Percentiles rank a stretch among this genome's conserved stretches.
phyloP scores from a whole-genome alignment of 208 protist species.

The Crithidia bombi region DNA sequence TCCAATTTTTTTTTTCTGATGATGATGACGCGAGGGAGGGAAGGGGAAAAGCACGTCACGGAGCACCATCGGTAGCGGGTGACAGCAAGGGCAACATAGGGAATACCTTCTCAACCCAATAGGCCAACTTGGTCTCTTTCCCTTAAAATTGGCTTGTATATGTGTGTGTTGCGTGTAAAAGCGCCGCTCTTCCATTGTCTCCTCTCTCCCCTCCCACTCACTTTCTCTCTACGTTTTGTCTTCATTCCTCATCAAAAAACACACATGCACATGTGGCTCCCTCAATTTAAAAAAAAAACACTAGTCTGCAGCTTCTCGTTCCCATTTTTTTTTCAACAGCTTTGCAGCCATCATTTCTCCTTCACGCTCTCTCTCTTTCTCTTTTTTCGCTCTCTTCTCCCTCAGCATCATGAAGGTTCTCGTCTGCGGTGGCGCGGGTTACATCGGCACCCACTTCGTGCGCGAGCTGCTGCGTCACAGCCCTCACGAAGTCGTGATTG shows the following conservation, averaged over 20 bases:
- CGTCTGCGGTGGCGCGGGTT: slow-evolving; percentile 97
- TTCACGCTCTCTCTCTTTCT: slow-evolving; percentile 15
- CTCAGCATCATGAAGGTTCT: slow-evolving; percentile 79
- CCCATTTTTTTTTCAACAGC: slow-evolving; percentile 11
- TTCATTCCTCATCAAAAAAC: neutral
- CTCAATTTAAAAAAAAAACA: slow-evolving; percentile 5
- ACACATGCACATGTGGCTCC: too few species aligned
- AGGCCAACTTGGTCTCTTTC: neutral
- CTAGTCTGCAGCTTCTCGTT: slow-evolving; percentile 1
- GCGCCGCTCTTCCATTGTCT: neutral
- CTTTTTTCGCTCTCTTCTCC: slow-evolving; percentile 30
- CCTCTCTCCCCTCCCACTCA: slow-evolving; percentile 4
- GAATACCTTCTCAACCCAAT: neutral
- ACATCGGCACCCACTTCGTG: slow-evolving; percentile 97
- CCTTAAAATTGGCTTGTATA: neutral
- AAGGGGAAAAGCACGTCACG: too few species aligned
- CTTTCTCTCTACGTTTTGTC: slow-evolving; percentile 5
- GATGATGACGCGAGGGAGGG: too few species aligned
- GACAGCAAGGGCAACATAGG: too few species aligned
- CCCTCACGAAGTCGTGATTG: slow-evolving; percentile 91
- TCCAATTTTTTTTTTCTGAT: too few species aligned
- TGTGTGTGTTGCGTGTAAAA: neutral
- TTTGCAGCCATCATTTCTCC: too few species aligned
- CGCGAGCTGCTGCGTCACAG: slow-evolving; percentile 87
- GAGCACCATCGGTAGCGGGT: too few species aligned